These are phyloP conservation scores for Letharia columbiana DNA, from an alignment of 495 filamentous ascomycete species.

Conservation along the genomic window DNA sequence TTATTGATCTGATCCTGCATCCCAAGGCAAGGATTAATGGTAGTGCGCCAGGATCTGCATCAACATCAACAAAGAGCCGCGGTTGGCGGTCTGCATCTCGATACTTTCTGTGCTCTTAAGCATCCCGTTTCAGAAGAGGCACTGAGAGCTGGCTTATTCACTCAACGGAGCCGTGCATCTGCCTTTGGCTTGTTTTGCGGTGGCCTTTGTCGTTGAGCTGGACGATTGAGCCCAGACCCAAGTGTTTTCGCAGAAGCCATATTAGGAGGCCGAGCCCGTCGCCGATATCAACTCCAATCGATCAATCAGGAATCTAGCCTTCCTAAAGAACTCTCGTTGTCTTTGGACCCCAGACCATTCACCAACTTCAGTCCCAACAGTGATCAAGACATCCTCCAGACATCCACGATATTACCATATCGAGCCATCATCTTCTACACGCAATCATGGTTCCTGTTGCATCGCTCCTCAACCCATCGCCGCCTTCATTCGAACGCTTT, in stretches of 20 bases:
- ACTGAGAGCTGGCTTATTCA: slow-evolving; percentile 3
- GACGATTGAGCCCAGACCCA: slow-evolving; percentile 4
- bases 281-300: neutral
- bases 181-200: slow-evolving; percentile 10
- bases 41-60: slow-evolving; percentile 9
- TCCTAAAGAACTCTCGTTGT: neutral
- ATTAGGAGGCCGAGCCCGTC: slow-evolving; percentile 8
- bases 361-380: neutral
- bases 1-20: slow-evolving; percentile 17
- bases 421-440: slow-evolving; percentile 4
- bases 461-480: slow-evolving; percentile 54
- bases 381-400: neutral
- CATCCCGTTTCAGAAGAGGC: slow-evolving; percentile 8
- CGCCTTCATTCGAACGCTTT: slow-evolving; percentile 28
- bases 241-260: slow-evolving; percentile 2
- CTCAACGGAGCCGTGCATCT: slow-evolving; percentile 4
- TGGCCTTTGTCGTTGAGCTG: slow-evolving; percentile 7
- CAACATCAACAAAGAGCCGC: slow-evolving; percentile 20
- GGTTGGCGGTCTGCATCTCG: slow-evolving; percentile 20
- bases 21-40: slow-evolving; percentile 3
- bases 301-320: neutral
- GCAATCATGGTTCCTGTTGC: slow-evolving; percentile 45
- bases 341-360: slow-evolving; percentile 4
- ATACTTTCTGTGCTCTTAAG: neutral
- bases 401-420: neutral